phyloP scores from a whole-genome alignment of 345 rosid genomes.

The Tarenaya hassleriana region DNA sequence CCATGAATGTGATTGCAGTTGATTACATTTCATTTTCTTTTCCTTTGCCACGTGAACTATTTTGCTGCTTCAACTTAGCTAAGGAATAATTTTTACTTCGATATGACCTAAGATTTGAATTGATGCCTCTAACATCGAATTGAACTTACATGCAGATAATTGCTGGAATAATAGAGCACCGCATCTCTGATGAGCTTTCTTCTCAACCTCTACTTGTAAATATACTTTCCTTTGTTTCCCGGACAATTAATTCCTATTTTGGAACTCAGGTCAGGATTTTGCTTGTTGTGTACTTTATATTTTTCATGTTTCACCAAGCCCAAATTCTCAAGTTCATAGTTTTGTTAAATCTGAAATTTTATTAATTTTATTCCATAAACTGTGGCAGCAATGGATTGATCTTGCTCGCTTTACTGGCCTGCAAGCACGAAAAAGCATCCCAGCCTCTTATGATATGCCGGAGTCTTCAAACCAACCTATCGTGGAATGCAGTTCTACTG shows the following conservation, averaged over 20 bases:
- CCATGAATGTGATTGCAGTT: too few relatives aligned
- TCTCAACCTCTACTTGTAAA: slow-evolving; percentile 75
- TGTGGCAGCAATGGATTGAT: slow-evolving; percentile 90
- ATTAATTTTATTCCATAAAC: slow-evolving; percentile 5
- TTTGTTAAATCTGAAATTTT: neutral
- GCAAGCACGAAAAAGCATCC: slow-evolving; percentile 48
- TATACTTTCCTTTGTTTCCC: slow-evolving; percentile 69
- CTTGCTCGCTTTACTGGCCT: slow-evolving; percentile 80
- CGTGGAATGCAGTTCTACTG: slow-evolving; percentile 42
- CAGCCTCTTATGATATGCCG: slow-evolving; percentile 34
- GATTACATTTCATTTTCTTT: too few relatives aligned
- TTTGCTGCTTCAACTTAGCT: neutral
- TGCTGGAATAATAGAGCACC: slow-evolving; percentile 87
- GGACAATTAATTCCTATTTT: slow-evolving; percentile 81
- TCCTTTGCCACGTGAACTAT: neutral
- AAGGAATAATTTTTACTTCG: slow-evolving; percentile 11
- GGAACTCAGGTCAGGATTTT: slow-evolving; percentile 78
- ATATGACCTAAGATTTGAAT: slow-evolving; percentile 6
- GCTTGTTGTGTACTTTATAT: slow-evolving; percentile 9
- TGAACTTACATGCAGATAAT: slow-evolving; percentile 54
- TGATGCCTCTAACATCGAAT: slow-evolving; percentile 13
- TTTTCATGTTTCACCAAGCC: neutral
- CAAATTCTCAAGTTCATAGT: slow-evolving; percentile 6
- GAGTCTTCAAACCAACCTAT: slow-evolving; percentile 37
- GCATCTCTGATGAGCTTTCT: slow-evolving; percentile 66